phyloP scores from a whole-genome alignment of 371 early-diverging fungal genomes.

The Mortierella sp. region DNA sequence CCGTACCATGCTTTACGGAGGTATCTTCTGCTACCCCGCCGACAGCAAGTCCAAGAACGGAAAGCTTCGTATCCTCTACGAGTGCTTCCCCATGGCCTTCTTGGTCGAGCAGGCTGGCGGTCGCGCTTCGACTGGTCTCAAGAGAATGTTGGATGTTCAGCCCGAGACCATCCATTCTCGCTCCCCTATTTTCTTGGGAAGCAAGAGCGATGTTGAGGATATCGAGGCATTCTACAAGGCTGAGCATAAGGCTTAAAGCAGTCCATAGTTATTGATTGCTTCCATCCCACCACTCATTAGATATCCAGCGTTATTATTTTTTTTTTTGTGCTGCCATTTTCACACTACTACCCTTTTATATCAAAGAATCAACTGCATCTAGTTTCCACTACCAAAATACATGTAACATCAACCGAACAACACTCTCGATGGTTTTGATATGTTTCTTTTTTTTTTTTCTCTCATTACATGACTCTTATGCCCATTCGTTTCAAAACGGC shows the following conservation, averaged over 20 bases:
- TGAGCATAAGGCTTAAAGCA: slow-evolving; percentile 3
- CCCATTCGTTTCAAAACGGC: too few relatives aligned
- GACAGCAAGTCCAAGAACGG: slow-evolving; percentile 91
- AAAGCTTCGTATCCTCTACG: slow-evolving; percentile 96
- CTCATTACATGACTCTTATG: too few relatives aligned
- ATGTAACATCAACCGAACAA: slow-evolving; percentile 8
- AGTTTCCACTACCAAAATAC: neutral
- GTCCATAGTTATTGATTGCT: neutral
- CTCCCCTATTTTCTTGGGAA: slow-evolving; percentile 94
- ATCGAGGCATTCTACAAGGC: slow-evolving; percentile 72
- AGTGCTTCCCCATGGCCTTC: slow-evolving; percentile 98
- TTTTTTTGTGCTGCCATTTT: neutral
- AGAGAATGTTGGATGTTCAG: slow-evolving; percentile 87
- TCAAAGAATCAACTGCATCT: neutral
- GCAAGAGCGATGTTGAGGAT: slow-evolving; percentile 89
- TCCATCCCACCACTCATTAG: neutral
- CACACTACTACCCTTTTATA: neutral
- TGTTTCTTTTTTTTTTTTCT: too few relatives aligned
- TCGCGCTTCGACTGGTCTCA: slow-evolving; percentile 87
- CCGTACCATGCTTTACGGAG: slow-evolving; percentile 96
- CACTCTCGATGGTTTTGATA: too few relatives aligned
- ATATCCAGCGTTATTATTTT: neutral
- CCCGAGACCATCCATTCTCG: slow-evolving; percentile 94
- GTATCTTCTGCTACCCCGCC: slow-evolving; percentile 89
- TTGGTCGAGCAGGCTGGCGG: slow-evolving; percentile 97